Percentiles rank a stretch among this genome's conserved stretches.
These are phyloP conservation scores for Saksenaea oblongispora DNA, from an alignment of 371 early-diverging fungal species.

Conservation along the genomic window DNA sequence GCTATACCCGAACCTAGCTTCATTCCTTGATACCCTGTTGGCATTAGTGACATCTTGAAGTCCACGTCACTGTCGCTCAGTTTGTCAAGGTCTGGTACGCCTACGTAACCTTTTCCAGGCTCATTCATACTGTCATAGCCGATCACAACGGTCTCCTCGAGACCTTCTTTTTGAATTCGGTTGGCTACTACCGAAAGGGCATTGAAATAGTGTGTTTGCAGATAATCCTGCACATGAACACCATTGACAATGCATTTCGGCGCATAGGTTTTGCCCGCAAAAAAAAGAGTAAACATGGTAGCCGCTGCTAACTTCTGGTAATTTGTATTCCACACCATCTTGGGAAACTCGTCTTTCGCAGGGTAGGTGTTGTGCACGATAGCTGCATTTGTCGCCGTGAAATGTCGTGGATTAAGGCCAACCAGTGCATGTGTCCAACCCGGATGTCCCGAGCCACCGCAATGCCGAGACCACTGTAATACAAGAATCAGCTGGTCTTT, in stretches of 20 bases:
- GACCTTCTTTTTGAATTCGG: slow-evolving; percentile 40
- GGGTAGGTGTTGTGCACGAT: slow-evolving; percentile 69
- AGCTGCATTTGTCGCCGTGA: slow-evolving; percentile 71
- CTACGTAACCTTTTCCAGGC: slow-evolving; percentile 68
- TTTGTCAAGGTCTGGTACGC: slow-evolving; percentile 47
- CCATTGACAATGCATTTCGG: slow-evolving; percentile 61
- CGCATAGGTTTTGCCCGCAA: slow-evolving; percentile 75
- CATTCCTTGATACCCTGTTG: slow-evolving; percentile 68
- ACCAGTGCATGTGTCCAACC: slow-evolving; percentile 81
- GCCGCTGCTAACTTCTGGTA: slow-evolving; percentile 81
- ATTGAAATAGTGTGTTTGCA: slow-evolving; percentile 69
- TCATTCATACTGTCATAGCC: slow-evolving; percentile 82
- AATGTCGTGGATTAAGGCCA: slow-evolving; percentile 67
- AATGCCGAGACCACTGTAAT: slow-evolving; percentile 70
- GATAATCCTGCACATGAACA: slow-evolving; percentile 66
- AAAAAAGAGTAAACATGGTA: slow-evolving; percentile 85
- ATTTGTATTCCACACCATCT: slow-evolving; percentile 91
- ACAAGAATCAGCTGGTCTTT: background rate
- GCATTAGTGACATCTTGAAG: slow-evolving; percentile 60
- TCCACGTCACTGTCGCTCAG: slow-evolving; percentile 47
- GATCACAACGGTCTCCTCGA: slow-evolving; percentile 62
- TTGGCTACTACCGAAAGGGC: slow-evolving; percentile 49
- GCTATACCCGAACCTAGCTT: slow-evolving; percentile 60
- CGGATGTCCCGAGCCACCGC: slow-evolving; percentile 88
- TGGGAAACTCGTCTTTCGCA: slow-evolving; percentile 63